Evolutionary conservation across 805 yeast genomes (phyloP).

Genomic region (Kodamaea sagamina): DNA sequence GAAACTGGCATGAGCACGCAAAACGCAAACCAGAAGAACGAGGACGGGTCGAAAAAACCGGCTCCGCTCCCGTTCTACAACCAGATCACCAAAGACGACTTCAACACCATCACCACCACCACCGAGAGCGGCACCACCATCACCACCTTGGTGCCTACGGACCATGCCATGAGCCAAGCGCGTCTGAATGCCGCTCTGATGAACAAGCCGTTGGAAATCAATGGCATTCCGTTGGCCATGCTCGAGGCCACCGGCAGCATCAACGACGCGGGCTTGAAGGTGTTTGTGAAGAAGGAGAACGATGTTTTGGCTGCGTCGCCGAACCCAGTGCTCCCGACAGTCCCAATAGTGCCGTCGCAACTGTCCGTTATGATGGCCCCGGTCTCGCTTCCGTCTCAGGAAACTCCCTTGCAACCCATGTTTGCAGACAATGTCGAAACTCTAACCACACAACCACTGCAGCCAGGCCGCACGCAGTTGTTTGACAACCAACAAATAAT

Average conservation of each 20-base stretch:
- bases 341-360: constrained; percentile 2
- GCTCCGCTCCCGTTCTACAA: constrained; percentile 87
- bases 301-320: no score
- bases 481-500: constrained; percentile 1
- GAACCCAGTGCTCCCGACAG: not conserved
- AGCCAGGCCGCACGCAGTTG: constrained; percentile 3
- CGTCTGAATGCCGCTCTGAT: constrained; percentile 58
- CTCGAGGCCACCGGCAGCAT: constrained; percentile 79
- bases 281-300: constrained; percentile 2
- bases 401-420: constrained; percentile 11
- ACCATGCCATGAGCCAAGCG: constrained; percentile 67
- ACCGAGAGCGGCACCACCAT: constrained; percentile 92
- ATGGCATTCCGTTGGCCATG: constrained; percentile 71
- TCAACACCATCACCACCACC: constrained; percentile 79
- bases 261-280: not conserved
- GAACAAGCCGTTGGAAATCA: constrained; percentile 57
- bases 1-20: constrained; percentile 14
- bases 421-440: constrained; percentile 6
- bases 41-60: constrained; percentile 30
- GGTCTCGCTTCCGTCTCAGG: constrained; percentile 7
- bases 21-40: constrained; percentile 13
- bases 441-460: not conserved
- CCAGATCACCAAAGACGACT: constrained; percentile 87
- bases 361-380: constrained; percentile 4
- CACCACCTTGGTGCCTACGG: constrained; percentile 86